Evolutionary conservation across 305 asterid species (phyloP).

Genomic region (Andrographis paniculata): DNA sequence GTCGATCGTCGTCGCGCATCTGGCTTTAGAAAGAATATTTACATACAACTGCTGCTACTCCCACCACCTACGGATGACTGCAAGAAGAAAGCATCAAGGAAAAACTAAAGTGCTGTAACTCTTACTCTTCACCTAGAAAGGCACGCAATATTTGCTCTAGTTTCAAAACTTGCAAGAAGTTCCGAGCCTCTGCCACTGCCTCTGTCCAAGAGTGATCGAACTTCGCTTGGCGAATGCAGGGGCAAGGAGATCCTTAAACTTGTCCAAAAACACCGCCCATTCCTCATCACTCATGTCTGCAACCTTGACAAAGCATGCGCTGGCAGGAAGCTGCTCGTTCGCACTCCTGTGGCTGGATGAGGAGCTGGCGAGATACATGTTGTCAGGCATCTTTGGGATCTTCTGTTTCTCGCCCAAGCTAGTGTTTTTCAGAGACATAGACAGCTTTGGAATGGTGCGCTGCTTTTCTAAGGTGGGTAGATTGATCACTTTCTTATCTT

Average conservation of each 20-base stretch:
- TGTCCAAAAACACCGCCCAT: constrained; percentile 75
- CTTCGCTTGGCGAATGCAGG: constrained; percentile 70
- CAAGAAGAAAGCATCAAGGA: constrained; percentile 19
- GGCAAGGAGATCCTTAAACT: constrained; percentile 63
- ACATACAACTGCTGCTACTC: constrained; percentile 34
- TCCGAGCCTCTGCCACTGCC: constrained; percentile 93
- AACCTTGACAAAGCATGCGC: constrained; percentile 80
- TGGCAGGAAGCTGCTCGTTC: constrained; percentile 85
- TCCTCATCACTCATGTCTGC: constrained; percentile 86
- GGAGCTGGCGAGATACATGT: constrained; percentile 40
- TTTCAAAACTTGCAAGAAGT: constrained; percentile 99
- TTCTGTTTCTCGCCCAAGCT: constrained; percentile 58
- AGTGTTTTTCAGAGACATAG: constrained; percentile 49
- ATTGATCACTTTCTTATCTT: constrained; percentile 22
- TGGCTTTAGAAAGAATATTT: constrained; percentile 57
- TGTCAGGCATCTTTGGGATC: constrained; percentile 35
- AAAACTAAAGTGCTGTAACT: constrained; percentile 29
- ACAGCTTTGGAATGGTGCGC: constrained; percentile 30
- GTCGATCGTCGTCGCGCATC: constrained; percentile 29
- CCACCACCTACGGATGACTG: constrained; percentile 14
- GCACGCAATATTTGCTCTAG: neutral
- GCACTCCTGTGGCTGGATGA: constrained; percentile 91
- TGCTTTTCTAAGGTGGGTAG: constrained; percentile 23
- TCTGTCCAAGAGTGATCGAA: constrained; percentile 45
- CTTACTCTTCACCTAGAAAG: constrained; percentile 18